Conservation (phyloP, 148 eudicot genomes). For the Amaranthus cruentus region DNA sequence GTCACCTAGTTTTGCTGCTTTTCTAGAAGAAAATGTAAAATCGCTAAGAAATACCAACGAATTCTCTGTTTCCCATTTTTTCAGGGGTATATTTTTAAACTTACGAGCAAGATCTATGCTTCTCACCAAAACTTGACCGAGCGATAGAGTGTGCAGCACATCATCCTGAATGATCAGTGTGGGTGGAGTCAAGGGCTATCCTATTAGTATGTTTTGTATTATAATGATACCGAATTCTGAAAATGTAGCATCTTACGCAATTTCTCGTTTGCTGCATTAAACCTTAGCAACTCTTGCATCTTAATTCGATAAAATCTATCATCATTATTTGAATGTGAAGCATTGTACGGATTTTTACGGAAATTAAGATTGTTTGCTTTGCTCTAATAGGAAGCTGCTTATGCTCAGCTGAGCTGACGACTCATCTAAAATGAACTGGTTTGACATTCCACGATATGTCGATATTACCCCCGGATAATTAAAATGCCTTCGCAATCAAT, state of each 20-base stretch:
- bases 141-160: neutral
- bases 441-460: no score
- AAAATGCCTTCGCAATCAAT: no score
- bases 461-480: no score
- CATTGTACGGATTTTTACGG: no score
- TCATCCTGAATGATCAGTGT: conserved; percentile 5
- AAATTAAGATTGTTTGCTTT: no score
- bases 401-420: no score
- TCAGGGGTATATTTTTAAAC: conserved; percentile 90
- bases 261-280: neutral
- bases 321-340: no score
- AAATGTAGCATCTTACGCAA: neutral
- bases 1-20: neutral
- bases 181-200: neutral
- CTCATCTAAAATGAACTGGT: no score
- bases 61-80: conserved; percentile 5
- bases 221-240: neutral
- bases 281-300: no score
- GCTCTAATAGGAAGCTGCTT: no score
- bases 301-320: no score
- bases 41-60: neutral
- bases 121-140: conserved; percentile 38
- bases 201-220: conserved; percentile 1
- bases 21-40: neutral
- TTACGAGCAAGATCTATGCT: conserved; percentile 65